Conservation (phyloP, 2,329 filamentous ascomycete genomes). For the Neocatenulostroma microsporum region DNA sequence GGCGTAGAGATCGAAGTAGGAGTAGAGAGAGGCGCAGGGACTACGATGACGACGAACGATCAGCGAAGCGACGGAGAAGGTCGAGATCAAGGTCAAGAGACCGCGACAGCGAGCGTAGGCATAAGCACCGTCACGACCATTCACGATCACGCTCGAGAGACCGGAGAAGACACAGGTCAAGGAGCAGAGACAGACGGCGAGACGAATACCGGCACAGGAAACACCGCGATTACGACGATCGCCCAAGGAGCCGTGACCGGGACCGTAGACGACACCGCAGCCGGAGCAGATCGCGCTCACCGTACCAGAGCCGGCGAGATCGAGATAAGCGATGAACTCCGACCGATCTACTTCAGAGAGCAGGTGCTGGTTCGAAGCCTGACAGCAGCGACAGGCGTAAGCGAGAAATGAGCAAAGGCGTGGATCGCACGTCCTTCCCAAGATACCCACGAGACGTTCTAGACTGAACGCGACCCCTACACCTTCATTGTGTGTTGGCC, state of each 20-base stretch:
- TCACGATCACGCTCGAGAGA: constrained; percentile 17
- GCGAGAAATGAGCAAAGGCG: too few relatives aligned
- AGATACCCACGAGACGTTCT: too few relatives aligned
- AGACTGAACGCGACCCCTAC: too few relatives aligned
- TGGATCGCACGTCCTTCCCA: too few relatives aligned
- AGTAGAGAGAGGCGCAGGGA: constrained; percentile 18
- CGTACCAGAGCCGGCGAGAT: constrained; percentile 11
- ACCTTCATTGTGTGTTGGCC: too few relatives aligned
- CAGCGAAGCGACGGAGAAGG: constrained; percentile 16
- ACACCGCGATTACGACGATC: constrained; percentile 12
- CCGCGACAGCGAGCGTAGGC: constrained; percentile 18
- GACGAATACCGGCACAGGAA: too few relatives aligned
- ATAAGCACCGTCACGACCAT: constrained; percentile 14
- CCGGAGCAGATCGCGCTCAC: constrained; percentile 12
- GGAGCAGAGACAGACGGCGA: constrained; percentile 10
- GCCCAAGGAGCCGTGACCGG: constrained; percentile 6
- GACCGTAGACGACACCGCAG: constrained; percentile 8
- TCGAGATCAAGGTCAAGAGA: constrained; percentile 24
- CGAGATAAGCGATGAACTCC: constrained; percentile 12
- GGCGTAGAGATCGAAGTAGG: constrained; percentile 19
- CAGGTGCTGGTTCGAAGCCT: too few relatives aligned
- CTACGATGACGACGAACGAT: constrained; percentile 14
- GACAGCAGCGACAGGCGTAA: too few relatives aligned
- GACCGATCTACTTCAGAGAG: too few relatives aligned
- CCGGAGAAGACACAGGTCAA: too few relatives aligned